Base-by-base conservation (phyloP, 2,329 filamentous ascomycete species). In the Microsporum ferrugineum region DNA sequence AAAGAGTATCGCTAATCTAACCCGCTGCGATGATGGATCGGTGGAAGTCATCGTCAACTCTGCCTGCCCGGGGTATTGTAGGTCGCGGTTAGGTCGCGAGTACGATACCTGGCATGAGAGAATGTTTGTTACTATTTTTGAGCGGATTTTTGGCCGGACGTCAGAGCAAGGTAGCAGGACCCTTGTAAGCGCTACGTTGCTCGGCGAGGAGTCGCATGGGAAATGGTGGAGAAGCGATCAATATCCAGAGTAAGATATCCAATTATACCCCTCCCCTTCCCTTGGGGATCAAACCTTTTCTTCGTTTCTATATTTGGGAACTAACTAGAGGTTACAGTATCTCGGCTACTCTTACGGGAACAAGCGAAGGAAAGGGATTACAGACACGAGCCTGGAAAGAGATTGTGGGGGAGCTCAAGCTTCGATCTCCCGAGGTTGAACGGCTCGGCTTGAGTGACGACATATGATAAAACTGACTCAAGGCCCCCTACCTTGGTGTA, bases 91-190 rank as follows among this genome's bases (percentile, higher is more conserved):
- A 5, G 72, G 72, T 2, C 73, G 77, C 6, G 70, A 77, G 47
- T 77, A 72, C 58, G 68, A 70, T 43, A 65, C 66, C 36, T 71
- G 72, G 64, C 71, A 72, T 60, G 70, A 73, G 62, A 69, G 70
- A 38, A 70, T 68, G 63, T 55, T 71, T 0, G 60, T 72, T 1
- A 73, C 71, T 67, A 23, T 76, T 14, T 62, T 76, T 60, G 71
- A 71, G 58, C 68, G 62, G 51, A 61, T 78, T 3, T 73, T 78
- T 64, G 76, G 73, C 3, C 72, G 77, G 10, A 75, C 72, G 5
- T 66, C 77, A 1, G 76, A 78, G 60, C 70, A 77, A 57, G 77
- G 77, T 0, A 76, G 75, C 59, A 72, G 78, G 39, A 71, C 73
- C 3, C 67, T 79, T 27, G 73, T 78, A 14, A 73, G 72, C 57